Evolutionary conservation across 2,329 filamentous ascomycete species (phyloP).

Genomic region (Verticillium nonalfalfae): DNA sequence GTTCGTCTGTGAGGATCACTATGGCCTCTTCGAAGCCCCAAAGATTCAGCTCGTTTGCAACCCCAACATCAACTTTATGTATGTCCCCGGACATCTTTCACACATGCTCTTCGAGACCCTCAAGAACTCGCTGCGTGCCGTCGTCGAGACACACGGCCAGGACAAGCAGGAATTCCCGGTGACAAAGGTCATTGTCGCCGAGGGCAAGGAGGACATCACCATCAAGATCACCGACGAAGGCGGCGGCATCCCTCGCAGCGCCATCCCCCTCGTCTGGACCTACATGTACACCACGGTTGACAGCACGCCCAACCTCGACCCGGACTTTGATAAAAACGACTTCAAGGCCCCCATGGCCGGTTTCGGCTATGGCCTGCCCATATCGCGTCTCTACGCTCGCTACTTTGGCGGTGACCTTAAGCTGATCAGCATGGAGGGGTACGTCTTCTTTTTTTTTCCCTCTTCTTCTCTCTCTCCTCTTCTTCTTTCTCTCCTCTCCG

Average conservation of each 20-base stretch:
- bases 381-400: slow-evolving; percentile 86
- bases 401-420: slow-evolving; percentile 98
- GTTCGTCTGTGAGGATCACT: slow-evolving; percentile 99
- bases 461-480: neutral
- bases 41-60: slow-evolving; percentile 96
- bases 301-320: slow-evolving; percentile 87
- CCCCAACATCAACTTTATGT: slow-evolving; percentile 96
- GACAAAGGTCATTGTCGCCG: slow-evolving; percentile 94
- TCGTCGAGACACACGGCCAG: slow-evolving; percentile 90
- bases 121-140: slow-evolving; percentile 95
- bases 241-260: slow-evolving; percentile 85
- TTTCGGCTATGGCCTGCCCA: slow-evolving; percentile 95
- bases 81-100: slow-evolving; percentile 95
- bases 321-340: slow-evolving; percentile 97
- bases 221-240: slow-evolving; percentile 98
- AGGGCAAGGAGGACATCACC: slow-evolving; percentile 97
- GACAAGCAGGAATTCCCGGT: slow-evolving; percentile 95
- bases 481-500: neutral
- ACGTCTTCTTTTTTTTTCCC: slow-evolving; percentile 28
- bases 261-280: slow-evolving; percentile 98
- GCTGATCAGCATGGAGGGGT: slow-evolving; percentile 99
- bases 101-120: slow-evolving; percentile 99
- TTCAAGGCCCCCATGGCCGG: slow-evolving; percentile 99
- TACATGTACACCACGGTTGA: slow-evolving; percentile 99
- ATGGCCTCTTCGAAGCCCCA: slow-evolving; percentile 92